phyloP scores from a whole-genome alignment of 2,329 filamentous ascomycete genomes.

The Aureobasidium lini region DNA sequence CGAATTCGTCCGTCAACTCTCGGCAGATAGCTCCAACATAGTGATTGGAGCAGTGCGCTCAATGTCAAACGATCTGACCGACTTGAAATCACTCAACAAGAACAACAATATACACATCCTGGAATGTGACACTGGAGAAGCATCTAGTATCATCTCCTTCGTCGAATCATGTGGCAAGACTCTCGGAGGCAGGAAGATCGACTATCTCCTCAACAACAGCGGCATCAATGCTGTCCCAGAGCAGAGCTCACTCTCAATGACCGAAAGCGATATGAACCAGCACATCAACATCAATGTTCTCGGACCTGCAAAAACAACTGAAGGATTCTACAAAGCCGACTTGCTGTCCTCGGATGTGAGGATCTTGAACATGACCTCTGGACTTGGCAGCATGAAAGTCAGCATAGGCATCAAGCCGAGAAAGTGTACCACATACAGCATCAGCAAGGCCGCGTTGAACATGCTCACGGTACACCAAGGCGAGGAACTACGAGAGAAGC shows the following conservation, averaged over 20 bases:
- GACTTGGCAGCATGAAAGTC: slow-evolving; percentile 27
- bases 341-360: slow-evolving; percentile 26
- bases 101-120: slow-evolving; percentile 32
- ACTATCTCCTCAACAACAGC: slow-evolving; percentile 36
- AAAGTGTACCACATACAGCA: slow-evolving; percentile 34
- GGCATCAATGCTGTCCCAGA: slow-evolving; percentile 33
- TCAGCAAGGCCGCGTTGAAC: slow-evolving; percentile 39
- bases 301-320: slow-evolving; percentile 40
- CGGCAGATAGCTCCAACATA: slow-evolving; percentile 24
- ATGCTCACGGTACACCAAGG: slow-evolving; percentile 38
- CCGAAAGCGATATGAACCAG: slow-evolving; percentile 29
- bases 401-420: slow-evolving; percentile 23
- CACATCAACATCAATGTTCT: slow-evolving; percentile 41
- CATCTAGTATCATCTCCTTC: slow-evolving; percentile 30
- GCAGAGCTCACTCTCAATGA: slow-evolving; percentile 35
- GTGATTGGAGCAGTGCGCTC: slow-evolving; percentile 36
- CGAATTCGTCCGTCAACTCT: slow-evolving; percentile 25
- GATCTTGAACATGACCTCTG: slow-evolving; percentile 31
- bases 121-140: slow-evolving; percentile 34
- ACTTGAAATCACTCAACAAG: slow-evolving; percentile 24
- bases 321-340: slow-evolving; percentile 26
- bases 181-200: slow-evolving; percentile 31
- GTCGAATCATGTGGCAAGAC: slow-evolving; percentile 26
- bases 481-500: slow-evolving; percentile 30
- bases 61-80: slow-evolving; percentile 22